These are phyloP conservation scores for Globisporangium rhizosaccharum DNA, from an alignment of 352 stramenopile species.

Conservation along the genomic window DNA sequence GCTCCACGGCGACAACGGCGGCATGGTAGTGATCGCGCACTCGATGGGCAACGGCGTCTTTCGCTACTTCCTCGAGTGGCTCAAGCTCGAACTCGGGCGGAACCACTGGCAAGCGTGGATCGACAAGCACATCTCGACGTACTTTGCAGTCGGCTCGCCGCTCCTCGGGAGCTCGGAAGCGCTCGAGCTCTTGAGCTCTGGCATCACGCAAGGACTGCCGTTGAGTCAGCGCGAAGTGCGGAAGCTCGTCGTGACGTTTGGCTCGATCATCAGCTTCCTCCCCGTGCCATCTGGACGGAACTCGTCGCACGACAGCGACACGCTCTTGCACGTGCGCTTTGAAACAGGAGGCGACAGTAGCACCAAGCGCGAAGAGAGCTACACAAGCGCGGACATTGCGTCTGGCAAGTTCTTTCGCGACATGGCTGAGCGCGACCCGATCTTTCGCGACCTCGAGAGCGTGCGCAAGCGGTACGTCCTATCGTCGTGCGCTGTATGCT, in stretches of 20 bases:
- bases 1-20: constrained; percentile 33
- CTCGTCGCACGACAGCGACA: constrained; percentile 46
- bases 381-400: constrained; percentile 62
- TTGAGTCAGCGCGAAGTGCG: constrained; percentile 62
- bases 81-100: constrained; percentile 64
- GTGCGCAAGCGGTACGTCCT: constrained; percentile 34
- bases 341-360: constrained; percentile 15
- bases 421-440: constrained; percentile 52
- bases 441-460: constrained; percentile 56
- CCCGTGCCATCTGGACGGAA: constrained; percentile 50
- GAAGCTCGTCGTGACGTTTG: constrained; percentile 67
- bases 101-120: constrained; percentile 78
- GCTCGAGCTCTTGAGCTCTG: constrained; percentile 63
- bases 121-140: constrained; percentile 65
- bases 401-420: constrained; percentile 66
- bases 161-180: constrained; percentile 65
- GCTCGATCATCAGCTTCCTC: constrained; percentile 68
- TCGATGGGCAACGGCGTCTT: constrained; percentile 81
- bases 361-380: constrained; percentile 32
- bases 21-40: constrained; percentile 73
- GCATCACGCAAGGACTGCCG: constrained; percentile 56
- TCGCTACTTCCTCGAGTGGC: constrained; percentile 79
- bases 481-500: no score
- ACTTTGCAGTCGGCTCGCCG: constrained; percentile 69
- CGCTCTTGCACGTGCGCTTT: constrained; percentile 44